phyloP scores from a whole-genome alignment of 106 monocot genomes.

The Phalaenopsis equestris region DNA sequence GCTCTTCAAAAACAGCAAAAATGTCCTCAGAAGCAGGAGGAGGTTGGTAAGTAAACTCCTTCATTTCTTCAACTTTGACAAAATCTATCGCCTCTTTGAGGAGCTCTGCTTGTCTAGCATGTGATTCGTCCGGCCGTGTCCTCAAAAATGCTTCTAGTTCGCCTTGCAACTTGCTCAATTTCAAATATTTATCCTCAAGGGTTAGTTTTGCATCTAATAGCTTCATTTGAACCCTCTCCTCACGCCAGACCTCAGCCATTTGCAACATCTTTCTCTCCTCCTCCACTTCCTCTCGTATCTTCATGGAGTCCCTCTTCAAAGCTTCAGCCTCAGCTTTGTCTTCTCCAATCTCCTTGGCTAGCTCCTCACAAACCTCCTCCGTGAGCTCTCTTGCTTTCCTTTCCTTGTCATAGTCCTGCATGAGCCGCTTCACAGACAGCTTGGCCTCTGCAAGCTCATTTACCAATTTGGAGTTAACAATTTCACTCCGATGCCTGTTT shows the following conservation, averaged over 20 bases:
- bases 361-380: conserved; percentile 92
- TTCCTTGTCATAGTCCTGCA: conserved; percentile 84
- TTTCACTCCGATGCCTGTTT: conserved; percentile 54
- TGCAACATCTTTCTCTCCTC: conserved; percentile 96
- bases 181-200: conserved; percentile 69
- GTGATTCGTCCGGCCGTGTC: conserved; percentile 9
- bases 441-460: conserved; percentile 70
- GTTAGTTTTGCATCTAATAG: conserved; percentile 86
- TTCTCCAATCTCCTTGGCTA: conserved; percentile 90
- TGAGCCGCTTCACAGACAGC: conserved; percentile 44
- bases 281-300: conserved; percentile 78
- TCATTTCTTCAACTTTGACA: conserved; percentile 41
- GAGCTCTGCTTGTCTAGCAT: conserved; percentile 42
- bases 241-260: conserved; percentile 99
- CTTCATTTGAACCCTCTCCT: conserved; percentile 99
- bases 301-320: conserved; percentile 45
- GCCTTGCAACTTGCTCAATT: conserved; percentile 48
- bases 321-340: conserved; percentile 82
- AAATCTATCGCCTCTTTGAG: conserved; percentile 37
- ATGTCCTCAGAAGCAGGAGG: conserved; percentile 72
- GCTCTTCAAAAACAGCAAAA: conserved; percentile 58
- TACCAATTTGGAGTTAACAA: conserved; percentile 67
- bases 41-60: conserved; percentile 63
- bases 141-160: conserved; percentile 53
- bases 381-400: conserved; percentile 69